Base-by-base conservation (phyloP, 1,139 yeast species). In the Lodderomyces parapsilosis region DNA sequence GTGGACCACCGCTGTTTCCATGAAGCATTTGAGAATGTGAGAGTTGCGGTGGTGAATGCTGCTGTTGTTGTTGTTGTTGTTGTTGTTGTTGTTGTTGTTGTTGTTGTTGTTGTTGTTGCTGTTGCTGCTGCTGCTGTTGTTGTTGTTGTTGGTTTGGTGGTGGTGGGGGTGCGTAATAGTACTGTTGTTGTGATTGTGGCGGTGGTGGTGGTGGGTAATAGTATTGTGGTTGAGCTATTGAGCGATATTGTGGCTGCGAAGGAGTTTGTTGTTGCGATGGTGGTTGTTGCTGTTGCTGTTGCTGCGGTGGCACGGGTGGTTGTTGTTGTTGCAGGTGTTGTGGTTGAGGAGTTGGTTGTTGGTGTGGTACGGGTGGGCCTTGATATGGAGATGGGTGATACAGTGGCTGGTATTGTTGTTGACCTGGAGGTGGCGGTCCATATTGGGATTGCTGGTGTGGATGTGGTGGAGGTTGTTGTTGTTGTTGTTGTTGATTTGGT, bases 231-330 rank as follows among this genome's bases (percentile, higher is more conserved):
- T 13, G 42, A 17, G 36, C 34, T 11, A 30, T 31, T 5, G 14
- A 20, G 23, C 20, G 25, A 15, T 27, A 28, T 41, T 35, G 42
- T 13, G 33, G 44, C 28, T 39, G 45, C 10, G 39, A 25, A 24
- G 28, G 44, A 34, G 47, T 50, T 22, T 37, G 55, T 25, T 57
- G 53, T 34, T 50, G 53, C 33, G 56, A 52, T 23, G 33, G 43
- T n/a, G 55, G 49, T 36, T 53, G 46, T 49, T 46, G 53, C 30
- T 38, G 45, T 36, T 39, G 45, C 33, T 59, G 61, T 34, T 54
- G 63, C 33, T 33, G 42, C 43, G 44, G 42, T 23, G n/a, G n/a
- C n/a, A n/a, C n/a, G n/a, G n/a, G n/a, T n/a, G n/a, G n/a, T n/a
- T n/a, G n/a, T n/a, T n/a, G n/a, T n/a, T n/a, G 43, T 24, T 36